A percentile compares a stretch with the other conserved stretches of the same genome.
Evolutionary conservation across 1,284 basidiomycete genomes (phyloP).

Genomic region (Heterobasidion annosum): DNA sequence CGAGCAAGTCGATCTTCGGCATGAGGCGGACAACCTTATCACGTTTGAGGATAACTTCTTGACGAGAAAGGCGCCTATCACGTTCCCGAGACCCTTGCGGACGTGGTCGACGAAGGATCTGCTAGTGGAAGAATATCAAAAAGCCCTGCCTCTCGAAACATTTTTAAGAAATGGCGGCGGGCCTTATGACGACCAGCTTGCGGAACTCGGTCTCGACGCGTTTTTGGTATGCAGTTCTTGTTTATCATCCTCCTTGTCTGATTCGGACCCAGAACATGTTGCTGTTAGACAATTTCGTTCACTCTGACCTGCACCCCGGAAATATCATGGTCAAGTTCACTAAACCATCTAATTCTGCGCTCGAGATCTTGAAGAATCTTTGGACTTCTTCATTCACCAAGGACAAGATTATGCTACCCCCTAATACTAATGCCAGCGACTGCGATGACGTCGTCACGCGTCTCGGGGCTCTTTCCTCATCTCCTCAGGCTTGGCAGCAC

Average conservation of each 20-base stretch:
- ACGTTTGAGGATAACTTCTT: slow-evolving; percentile 86
- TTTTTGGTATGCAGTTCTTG: slow-evolving; percentile 63
- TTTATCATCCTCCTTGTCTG: slow-evolving; percentile 5
- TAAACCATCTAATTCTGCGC: slow-evolving; percentile 57
- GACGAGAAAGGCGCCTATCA: slow-evolving; percentile 70
- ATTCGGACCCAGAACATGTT: slow-evolving; percentile 78
- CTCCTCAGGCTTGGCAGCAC: slow-evolving; percentile 61
- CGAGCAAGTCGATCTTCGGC: slow-evolving; percentile 85
- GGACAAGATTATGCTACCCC: slow-evolving; percentile 17
- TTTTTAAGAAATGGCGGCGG: slow-evolving; percentile 90
- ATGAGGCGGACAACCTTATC: slow-evolving; percentile 85
- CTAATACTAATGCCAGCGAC: slow-evolving; percentile 29
- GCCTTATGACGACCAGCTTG: slow-evolving; percentile 84
- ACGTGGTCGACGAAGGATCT: slow-evolving; percentile 76
- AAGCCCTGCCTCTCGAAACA: slow-evolving; percentile 84
- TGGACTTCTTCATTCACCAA: slow-evolving; percentile 30
- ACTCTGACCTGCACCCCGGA: slow-evolving; percentile 90
- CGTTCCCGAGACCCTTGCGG: slow-evolving; percentile 84
- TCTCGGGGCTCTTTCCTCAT: slow-evolving; percentile 49
- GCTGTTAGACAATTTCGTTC: slow-evolving; percentile 95
- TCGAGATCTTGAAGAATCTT: slow-evolving; percentile 40
- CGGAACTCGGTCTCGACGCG: slow-evolving; percentile 90
- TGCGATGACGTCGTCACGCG: slow-evolving; percentile 63
- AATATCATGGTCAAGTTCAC: slow-evolving; percentile 98
- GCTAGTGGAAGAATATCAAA: slow-evolving; percentile 89